Evolutionary conservation across 2,329 filamentous ascomycete species (phyloP), one percentile per base, ranked within the genome.

Genomic region (Neonectria hederae): DNA sequence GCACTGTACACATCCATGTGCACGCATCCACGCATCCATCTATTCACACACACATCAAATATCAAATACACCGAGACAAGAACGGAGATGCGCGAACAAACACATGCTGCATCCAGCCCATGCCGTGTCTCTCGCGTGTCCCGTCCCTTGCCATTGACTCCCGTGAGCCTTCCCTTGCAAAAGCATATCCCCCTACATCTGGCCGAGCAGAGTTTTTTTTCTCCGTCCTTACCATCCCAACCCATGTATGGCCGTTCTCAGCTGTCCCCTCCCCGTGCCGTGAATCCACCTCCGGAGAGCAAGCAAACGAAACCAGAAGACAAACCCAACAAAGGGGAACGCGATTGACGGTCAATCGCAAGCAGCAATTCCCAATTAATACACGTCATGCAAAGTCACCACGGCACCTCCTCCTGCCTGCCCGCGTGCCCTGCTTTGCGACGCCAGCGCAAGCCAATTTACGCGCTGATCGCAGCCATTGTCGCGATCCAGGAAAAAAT

Each of bases 401-500:
- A 19, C 28, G 28, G 24, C 38, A 38, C 49, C 45, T 38, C 51
- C 40, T 49, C 22, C 19, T 28, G 43, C 22, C 32, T 49, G 58
- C 51, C 40, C 30, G 51, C 54, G 54, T 62, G 59, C 59, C 59
- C 38, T 62, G 53, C 42, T 62, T 62, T 57, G 26, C 42, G 40
- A 19, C 40, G 24, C 40, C 57, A 43, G 8, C 38, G 21, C 48
- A 54, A 42, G 45, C 28, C 43, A 48, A 49, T 62, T 40, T 49
- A 19, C 54, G 21, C 57, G 59, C 53, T 58, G 66, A 65, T 70
- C 58, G 53, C 26, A 60, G 46, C 65, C 65, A 63, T 69, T 66
- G 60, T 38, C 52, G 58, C 58, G 57, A 71, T 70, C 57, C 56
- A 51, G 60, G 59, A 65, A 69, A 65, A n/a, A n/a, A n/a, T n/a